A percentile compares a stretch with the other conserved stretches of the same genome.
phyloP scores from a whole-genome alignment of 1,284 basidiomycete species.

The Puccinia coronata region DNA sequence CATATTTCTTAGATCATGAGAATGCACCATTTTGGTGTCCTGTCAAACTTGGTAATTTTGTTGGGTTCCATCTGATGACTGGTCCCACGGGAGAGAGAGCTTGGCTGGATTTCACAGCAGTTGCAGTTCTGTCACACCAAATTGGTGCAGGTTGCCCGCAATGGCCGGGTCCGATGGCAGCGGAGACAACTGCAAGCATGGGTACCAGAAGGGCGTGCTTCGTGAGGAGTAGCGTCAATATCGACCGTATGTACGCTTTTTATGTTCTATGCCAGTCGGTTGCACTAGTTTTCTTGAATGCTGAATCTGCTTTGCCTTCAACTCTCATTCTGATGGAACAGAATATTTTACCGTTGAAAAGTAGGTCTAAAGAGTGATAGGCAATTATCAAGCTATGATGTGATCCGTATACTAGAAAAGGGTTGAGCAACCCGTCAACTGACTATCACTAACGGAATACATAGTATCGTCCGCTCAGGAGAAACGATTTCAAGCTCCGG shows the following conservation, averaged over 20 bases:
- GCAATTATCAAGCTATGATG: too few species aligned
- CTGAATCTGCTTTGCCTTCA: background rate
- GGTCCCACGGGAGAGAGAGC: too few species aligned
- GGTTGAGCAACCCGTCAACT: too few species aligned
- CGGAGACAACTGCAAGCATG: background rate
- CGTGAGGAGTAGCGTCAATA: slow-evolving; percentile 42
- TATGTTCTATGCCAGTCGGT: background rate
- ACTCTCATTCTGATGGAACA: background rate
- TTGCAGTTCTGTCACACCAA: background rate
- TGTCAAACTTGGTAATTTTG: too few species aligned
- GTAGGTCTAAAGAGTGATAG: slow-evolving; percentile 8
- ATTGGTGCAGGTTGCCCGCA: too few species aligned
- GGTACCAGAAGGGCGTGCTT: slow-evolving; percentile 10
- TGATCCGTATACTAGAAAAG: too few species aligned
- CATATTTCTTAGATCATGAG: too few species aligned
- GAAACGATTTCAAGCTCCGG: slow-evolving; percentile 21
- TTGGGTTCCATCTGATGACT: too few species aligned
- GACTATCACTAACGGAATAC: too few species aligned
- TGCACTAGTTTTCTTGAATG: background rate
- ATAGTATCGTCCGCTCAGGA: slow-evolving; percentile 29
- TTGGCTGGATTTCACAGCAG: background rate
- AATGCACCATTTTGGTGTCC: too few species aligned
- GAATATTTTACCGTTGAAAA: slow-evolving; percentile 39
- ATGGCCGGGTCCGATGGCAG: background rate
- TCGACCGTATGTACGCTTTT: slow-evolving; percentile 20